A percentile compares a stretch with the other conserved stretches of the same genome.
Conservation (phyloP, 2,329 filamentous ascomycete species). For the Rhytidhysteron rufulum region DNA sequence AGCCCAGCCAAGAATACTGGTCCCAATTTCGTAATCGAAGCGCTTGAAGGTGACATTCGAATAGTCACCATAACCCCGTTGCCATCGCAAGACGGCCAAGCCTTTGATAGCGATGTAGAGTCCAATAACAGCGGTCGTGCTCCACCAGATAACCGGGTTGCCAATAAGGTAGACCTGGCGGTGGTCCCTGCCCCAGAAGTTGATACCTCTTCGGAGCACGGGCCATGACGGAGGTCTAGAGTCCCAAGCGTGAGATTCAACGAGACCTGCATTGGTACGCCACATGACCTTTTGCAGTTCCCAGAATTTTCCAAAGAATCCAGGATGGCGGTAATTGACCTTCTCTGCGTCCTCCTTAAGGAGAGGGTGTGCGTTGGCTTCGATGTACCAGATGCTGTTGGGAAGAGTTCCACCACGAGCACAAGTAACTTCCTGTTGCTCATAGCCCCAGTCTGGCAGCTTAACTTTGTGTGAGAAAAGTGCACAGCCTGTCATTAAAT, state of each 20-base stretch:
- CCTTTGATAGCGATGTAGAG: slow-evolving; percentile 83
- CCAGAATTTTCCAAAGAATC: slow-evolving; percentile 97
- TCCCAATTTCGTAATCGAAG: slow-evolving; percentile 95
- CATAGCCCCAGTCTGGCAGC: slow-evolving; percentile 94
- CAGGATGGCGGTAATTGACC: slow-evolving; percentile 91
- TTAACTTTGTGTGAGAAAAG: slow-evolving; percentile 99
- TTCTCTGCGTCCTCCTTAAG: slow-evolving; percentile 76
- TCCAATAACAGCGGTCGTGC: slow-evolving; percentile 71
- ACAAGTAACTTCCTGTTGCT: slow-evolving; percentile 99
- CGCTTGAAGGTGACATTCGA: slow-evolving; percentile 79
- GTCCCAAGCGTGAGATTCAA: slow-evolving; percentile 97
- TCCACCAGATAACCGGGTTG: slow-evolving; percentile 94
- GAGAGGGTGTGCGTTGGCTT: slow-evolving; percentile 80
- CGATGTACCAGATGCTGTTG: slow-evolving; percentile 96
- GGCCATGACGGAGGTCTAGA: slow-evolving; percentile 94
- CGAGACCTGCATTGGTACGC: slow-evolving; percentile 93
- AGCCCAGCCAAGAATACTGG: slow-evolving; percentile 86
- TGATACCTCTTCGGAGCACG: slow-evolving; percentile 87
- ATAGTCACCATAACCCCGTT: slow-evolving; percentile 89
- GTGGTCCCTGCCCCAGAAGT: slow-evolving; percentile 95
- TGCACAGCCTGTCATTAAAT: slow-evolving; percentile 93
- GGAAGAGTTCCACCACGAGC: slow-evolving; percentile 86
- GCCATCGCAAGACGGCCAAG: slow-evolving; percentile 85
- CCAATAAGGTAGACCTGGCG: slow-evolving; percentile 96
- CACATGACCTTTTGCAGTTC: slow-evolving; percentile 98